Evolutionary conservation across 768 basidiomycete species (phyloP), one percentile per base, ranked within the genome.

Genomic region (Tricholoma terreum): DNA sequence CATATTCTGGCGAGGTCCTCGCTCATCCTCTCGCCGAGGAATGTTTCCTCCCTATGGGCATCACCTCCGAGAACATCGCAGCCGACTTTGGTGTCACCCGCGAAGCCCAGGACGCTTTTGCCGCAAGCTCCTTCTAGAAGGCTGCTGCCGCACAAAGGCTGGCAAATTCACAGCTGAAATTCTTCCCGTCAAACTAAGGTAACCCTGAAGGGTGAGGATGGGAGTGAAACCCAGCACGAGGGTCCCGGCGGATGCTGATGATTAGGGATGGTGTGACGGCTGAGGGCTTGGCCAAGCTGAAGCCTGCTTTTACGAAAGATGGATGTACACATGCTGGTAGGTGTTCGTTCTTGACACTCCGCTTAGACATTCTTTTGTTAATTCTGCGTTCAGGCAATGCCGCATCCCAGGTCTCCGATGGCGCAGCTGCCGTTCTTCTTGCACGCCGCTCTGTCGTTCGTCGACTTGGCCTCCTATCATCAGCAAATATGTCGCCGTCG

Each of bases 51-150:
- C 92, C 92, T 43, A 93, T 93, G 91, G 94, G 94, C 34, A 86
- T 94, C 76, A 94, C 94, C 17, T 92, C 90, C n/a, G 93, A 95
- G 77, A 94, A 94, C 69, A 92, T 94, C 61, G 91, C 94, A 11
- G 69, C 78, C 50, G 85, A 92, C 55, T 95, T 81, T 71, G 76
- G 77, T 58, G 84, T 96, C 69, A 77, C 87, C 27, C 88, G 94
- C 53, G 77, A 79, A 49, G 73, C 71, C n/a, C 92, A 95, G 73
- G 94, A 96, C 76, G 81, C 78, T 55, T 94, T 95, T 65, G 86
- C 94, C 6, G 92, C 92, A 12, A 71, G 77, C 43, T 94, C 92
- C 0, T 93, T 92, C 83, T 85, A 86, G 65, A 91, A 91, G 68
- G 94, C 94, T 7, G 84, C 86, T 12, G 80, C 79, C 9, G 92